A percentile compares a stretch with the other conserved stretches of the same genome.
phyloP scores from a whole-genome alignment of 2,329 filamentous ascomycete genomes.

The Xylariaceae sp. region DNA sequence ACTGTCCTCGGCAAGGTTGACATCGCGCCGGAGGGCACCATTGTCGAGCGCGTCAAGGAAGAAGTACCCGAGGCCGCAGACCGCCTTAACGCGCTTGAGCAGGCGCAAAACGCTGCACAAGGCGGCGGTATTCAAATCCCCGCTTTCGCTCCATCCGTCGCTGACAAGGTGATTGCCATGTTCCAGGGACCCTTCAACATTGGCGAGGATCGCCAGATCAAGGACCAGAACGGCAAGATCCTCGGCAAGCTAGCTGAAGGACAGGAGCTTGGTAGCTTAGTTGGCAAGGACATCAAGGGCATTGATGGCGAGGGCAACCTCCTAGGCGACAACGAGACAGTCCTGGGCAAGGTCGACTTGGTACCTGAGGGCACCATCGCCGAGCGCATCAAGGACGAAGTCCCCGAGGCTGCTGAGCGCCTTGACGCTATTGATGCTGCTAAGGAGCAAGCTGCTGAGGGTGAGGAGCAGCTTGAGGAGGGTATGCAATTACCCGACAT shows the following conservation, averaged over 20 bases:
- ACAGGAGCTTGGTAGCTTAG: constrained; percentile 22
- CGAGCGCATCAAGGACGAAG: constrained; percentile 28
- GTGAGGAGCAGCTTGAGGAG: constrained; percentile 7
- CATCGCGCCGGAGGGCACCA: constrained; percentile 41
- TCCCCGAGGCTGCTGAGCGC: constrained; percentile 26
- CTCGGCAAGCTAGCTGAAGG: constrained; percentile 27
- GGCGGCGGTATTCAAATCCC: constrained; percentile 24
- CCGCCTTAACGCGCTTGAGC: constrained; percentile 40
- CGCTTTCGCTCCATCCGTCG: constrained; percentile 27
- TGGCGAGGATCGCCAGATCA: constrained; percentile 41
- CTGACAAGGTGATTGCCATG: constrained; percentile 29
- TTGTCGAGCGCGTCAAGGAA: constrained; percentile 27
- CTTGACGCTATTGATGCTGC: constrained; percentile 33
- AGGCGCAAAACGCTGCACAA: constrained; percentile 14
- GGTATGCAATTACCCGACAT: constrained; percentile 18
- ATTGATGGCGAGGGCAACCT: constrained; percentile 63
- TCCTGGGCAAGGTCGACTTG: constrained; percentile 57
- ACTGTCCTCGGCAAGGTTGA: constrained; percentile 59
- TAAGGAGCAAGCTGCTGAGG: constrained; percentile 9
- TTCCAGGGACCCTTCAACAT: constrained; percentile 36
- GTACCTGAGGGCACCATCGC: constrained; percentile 39
- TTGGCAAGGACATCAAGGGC: constrained; percentile 63
- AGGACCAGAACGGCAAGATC: constrained; percentile 40
- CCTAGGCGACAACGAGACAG: constrained; percentile 60
- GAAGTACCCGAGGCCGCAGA: constrained; percentile 27